phyloP scores from a whole-genome alignment of 2,329 filamentous ascomycete genomes.

The Westerdykella aurantiaca region DNA sequence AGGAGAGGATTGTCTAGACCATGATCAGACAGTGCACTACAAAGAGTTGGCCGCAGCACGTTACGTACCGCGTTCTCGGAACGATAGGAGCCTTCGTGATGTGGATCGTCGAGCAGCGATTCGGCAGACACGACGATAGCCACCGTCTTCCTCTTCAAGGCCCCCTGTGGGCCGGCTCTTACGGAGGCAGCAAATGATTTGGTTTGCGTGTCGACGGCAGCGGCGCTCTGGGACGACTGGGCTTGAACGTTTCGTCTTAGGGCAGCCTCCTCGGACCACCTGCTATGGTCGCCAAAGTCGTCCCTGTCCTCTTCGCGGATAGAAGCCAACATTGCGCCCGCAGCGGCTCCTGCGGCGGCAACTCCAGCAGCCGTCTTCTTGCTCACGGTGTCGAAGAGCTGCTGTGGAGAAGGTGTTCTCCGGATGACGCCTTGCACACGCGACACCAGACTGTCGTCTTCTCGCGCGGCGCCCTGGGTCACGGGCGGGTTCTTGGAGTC shows the following conservation, averaged over 20 bases:
- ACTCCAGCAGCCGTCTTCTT: slow-evolving; percentile 76
- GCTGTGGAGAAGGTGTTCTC: slow-evolving; percentile 79
- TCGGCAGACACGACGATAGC: slow-evolving; percentile 84
- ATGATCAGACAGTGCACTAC: slow-evolving; percentile 15
- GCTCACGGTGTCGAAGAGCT: slow-evolving; percentile 77
- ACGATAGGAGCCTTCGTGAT: slow-evolving; percentile 53
- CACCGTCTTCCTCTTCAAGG: slow-evolving; percentile 59
- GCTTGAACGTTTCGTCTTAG: slow-evolving; percentile 48
- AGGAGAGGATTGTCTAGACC: slow-evolving; percentile 64
- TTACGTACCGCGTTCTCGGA: slow-evolving; percentile 75
- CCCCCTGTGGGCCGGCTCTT: slow-evolving; percentile 18
- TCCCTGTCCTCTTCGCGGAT: slow-evolving; percentile 79
- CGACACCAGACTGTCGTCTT: slow-evolving; percentile 58
- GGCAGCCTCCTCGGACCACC: slow-evolving; percentile 87
- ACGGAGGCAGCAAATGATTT: slow-evolving; percentile 28
- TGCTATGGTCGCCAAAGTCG: slow-evolving; percentile 77
- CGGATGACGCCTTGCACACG: slow-evolving; percentile 76
- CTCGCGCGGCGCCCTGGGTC: slow-evolving; percentile 16
- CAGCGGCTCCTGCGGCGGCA: slow-evolving; percentile 73
- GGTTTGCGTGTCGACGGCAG: slow-evolving; percentile 29
- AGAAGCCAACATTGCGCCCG: slow-evolving; percentile 75
- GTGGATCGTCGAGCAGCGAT: slow-evolving; percentile 48
- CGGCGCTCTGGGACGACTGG: slow-evolving; percentile 30
- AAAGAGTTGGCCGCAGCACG: not conserved
- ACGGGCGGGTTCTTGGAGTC: slow-evolving; percentile 17